Base-by-base conservation (phyloP, 2,329 filamentous ascomycete species). In the Aspergillus neotritici region DNA sequence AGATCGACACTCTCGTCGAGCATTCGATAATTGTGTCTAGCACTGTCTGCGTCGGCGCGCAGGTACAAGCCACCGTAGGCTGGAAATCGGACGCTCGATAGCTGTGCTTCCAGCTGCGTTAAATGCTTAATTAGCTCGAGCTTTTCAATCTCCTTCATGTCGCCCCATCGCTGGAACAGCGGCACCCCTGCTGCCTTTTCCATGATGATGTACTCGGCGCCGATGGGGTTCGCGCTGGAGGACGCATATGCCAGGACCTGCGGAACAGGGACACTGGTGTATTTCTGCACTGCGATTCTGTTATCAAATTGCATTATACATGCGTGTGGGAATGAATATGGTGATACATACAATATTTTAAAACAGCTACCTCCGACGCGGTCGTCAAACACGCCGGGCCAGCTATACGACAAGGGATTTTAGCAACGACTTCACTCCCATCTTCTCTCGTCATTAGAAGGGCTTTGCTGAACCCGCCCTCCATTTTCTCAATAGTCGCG, bases 161-260 rank as follows among this genome's bases (percentile, higher is more conserved):
- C 48, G 15, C 48, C 56, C 62, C 59, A 63, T 47, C 28, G 48
- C 41, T 60, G 29, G 37, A 55, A 54, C 34, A 68, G 44, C 16
- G 48, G 51, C 46, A 68, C 52, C 2, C 67, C 66, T 5, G 47
- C 29, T 3, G 62, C 60, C 44, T 66, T 62, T 51, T 67, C 62
- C 58, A 69, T 66, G 39, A 70, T 61, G 13, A 69, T 68, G 42
- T 69, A 68, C 44, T 69, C 64, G 7, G 55, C 60, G 1, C 65
- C 65, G 7, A 68, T 58, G 13, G 55, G 35, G 48, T 63, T 67
- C 3, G 41, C 32, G 5, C 31, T 30, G 16, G 58, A 35, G 3
- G 51, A 50, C 2, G 44, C 55, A 53, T 54, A 63, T 4, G 52
- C 37, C 29, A 56, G 41, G 12, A 62, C 55, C n/a, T 46, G 34